phyloP scores from a whole-genome alignment of 768 basidiomycete species.

The Termitomyces sp. region DNA sequence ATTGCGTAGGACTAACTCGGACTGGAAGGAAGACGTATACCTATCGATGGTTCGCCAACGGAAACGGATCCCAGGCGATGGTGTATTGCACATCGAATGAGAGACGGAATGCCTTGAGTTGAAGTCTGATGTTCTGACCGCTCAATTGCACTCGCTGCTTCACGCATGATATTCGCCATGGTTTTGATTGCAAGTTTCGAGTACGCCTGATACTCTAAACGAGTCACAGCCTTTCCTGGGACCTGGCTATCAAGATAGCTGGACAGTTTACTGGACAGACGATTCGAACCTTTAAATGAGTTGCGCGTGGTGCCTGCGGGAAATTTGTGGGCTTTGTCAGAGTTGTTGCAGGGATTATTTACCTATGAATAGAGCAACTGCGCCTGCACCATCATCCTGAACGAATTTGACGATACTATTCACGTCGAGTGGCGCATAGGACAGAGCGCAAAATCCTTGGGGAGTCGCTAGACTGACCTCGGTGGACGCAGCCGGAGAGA shows the following conservation, averaged over 20 bases:
- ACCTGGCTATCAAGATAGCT: neutral
- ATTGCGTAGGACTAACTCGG: neutral
- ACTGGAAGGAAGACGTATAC: constrained; percentile 21
- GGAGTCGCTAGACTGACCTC: constrained; percentile 37
- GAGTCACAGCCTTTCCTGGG: constrained; percentile 65
- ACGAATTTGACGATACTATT: constrained; percentile 59
- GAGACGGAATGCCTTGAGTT: constrained; percentile 22
- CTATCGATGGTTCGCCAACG: constrained; percentile 76
- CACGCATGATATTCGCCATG: constrained; percentile 54
- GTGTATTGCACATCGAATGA: constrained; percentile 60
- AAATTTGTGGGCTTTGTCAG: neutral
- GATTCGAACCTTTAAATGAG: constrained; percentile 66
- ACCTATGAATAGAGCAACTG: constrained; percentile 75
- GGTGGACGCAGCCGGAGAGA: constrained; percentile 32
- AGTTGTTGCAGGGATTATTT: neutral
- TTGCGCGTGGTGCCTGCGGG: constrained; percentile 70
- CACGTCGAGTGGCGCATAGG: constrained; percentile 55
- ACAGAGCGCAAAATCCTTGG: constrained; percentile 53
- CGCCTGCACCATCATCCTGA: constrained; percentile 62
- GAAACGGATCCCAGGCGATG: constrained; percentile 79
- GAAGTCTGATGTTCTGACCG: constrained; percentile 39
- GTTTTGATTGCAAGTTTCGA: constrained; percentile 78
- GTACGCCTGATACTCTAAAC: constrained; percentile 82
- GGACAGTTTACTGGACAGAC: neutral
- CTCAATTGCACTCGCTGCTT: constrained; percentile 36